A percentile compares a stretch with the other conserved stretches of the same genome.
Evolutionary conservation across 2,329 filamentous ascomycete genomes (phyloP).

Genomic region (Cladorrhinum sp.): DNA sequence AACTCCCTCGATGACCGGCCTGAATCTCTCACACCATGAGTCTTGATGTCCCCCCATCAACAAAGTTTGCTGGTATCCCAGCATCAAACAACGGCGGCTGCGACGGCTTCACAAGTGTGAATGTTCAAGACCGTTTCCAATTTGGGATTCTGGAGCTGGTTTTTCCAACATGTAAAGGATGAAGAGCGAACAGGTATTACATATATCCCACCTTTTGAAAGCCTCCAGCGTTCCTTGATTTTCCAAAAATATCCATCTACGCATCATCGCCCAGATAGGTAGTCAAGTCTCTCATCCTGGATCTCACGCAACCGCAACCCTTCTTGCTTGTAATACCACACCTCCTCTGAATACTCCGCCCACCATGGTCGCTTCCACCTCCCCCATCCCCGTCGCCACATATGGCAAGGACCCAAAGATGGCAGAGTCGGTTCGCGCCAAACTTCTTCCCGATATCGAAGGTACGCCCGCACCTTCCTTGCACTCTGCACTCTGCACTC

Average conservation of each 20-base stretch:
- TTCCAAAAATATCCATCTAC: not conserved
- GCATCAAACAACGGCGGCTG: not conserved
- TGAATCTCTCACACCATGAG: not conserved
- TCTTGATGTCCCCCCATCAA: not conserved
- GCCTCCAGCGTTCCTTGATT: too few species aligned
- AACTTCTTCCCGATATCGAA: slow-evolving; percentile 26
- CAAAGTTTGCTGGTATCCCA: not conserved
- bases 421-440: slow-evolving; percentile 25
- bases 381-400: slow-evolving; percentile 23
- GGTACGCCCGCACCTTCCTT: slow-evolving; percentile 11
- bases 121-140: not conserved
- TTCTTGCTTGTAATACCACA: not conserved
- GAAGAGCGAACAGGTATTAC: too few species aligned
- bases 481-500: too few species aligned
- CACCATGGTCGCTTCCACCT: slow-evolving; percentile 13
- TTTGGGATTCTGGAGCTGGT: too few species aligned
- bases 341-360: slow-evolving; percentile 8
- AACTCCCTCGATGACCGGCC: too few species aligned
- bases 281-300: too few species aligned
- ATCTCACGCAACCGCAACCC: not conserved
- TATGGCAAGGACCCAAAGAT: slow-evolving; percentile 27
- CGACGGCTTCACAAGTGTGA: not conserved
- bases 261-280: not conserved
- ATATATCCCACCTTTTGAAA: too few species aligned
- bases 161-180: too few species aligned